These are phyloP conservation scores for Aeminium ludgeri DNA, from an alignment of 495 filamentous ascomycete genomes.

Conservation along the genomic window DNA sequence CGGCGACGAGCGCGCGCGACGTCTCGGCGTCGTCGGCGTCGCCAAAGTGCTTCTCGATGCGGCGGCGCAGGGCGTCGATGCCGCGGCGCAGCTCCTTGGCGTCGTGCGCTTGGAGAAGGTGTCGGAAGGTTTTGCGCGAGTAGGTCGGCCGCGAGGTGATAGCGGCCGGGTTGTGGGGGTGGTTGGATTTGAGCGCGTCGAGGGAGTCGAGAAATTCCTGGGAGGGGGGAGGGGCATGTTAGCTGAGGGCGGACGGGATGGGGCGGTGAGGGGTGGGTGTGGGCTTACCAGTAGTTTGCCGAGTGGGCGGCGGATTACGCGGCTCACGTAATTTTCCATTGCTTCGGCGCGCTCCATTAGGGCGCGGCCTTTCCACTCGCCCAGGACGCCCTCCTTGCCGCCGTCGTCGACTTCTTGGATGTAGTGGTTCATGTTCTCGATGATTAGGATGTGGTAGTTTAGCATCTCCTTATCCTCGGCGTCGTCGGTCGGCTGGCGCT, in stretches of 20 bases:
- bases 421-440: conserved; percentile 98
- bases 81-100: conserved; percentile 67
- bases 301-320: conserved; percentile 74
- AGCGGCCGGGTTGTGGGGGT: conserved; percentile 27
- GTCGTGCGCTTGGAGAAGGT: conserved; percentile 63
- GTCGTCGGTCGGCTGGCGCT: conserved; percentile 29
- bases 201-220: conserved; percentile 78
- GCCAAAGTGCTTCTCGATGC: conserved; percentile 92
- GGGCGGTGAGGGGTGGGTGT: too few relatives aligned
- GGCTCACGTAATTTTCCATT: conserved; percentile 66
- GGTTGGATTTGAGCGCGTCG: conserved; percentile 42
- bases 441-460: conserved; percentile 91
- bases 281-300: conserved; percentile 46
- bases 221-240: too few relatives aligned
- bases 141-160: conserved; percentile 63
- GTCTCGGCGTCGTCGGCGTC: conserved; percentile 61
- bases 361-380: conserved; percentile 64
- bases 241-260: too few relatives aligned
- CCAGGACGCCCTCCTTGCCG: conserved; percentile 45
- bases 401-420: conserved; percentile 72
- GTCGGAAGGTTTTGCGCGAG: conserved; percentile 65
- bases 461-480: conserved; percentile 87
- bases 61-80: conserved; percentile 67
- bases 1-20: conserved; percentile 50
- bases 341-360: conserved; percentile 70